Percentiles rank a stretch among this genome's conserved stretches.
Conservation (phyloP, 1,139 yeast species). For the Ogataea hybrid region DNA sequence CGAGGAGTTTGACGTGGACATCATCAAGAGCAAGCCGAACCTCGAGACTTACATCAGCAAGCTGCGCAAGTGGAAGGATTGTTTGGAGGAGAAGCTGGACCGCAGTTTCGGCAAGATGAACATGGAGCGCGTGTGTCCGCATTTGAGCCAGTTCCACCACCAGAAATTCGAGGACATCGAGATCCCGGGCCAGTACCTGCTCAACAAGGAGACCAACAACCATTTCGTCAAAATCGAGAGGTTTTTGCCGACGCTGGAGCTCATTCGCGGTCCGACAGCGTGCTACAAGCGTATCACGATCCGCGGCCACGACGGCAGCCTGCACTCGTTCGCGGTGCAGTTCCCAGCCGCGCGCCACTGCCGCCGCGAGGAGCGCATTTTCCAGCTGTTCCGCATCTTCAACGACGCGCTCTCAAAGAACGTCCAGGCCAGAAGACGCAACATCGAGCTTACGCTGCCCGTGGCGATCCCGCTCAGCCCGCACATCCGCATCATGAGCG, state of each 20-base stretch:
- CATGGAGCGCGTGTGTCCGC: constrained; percentile 90
- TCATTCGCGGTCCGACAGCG: constrained; percentile 89
- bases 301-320: constrained; percentile 90
- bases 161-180: constrained; percentile 98
- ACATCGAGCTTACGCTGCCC: constrained; percentile 84
- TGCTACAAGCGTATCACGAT: constrained; percentile 88
- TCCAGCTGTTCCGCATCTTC: constrained; percentile 86
- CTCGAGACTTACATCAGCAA: constrained; percentile 82
- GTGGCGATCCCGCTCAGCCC: constrained; percentile 94
- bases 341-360: constrained; percentile 98
- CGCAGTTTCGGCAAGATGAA: constrained; percentile 74
- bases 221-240: constrained; percentile 93
- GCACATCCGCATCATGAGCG: constrained; percentile 88
- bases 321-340: constrained; percentile 93
- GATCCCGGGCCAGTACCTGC: constrained; percentile 92
- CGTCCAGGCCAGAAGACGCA: constrained; percentile 85
- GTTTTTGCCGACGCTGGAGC: constrained; percentile 84
- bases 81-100: constrained; percentile 89
- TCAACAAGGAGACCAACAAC: constrained; percentile 72
- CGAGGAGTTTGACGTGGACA: constrained; percentile 89
- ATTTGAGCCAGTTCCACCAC: constrained; percentile 94
- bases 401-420: constrained; percentile 77
- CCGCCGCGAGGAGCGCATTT: constrained; percentile 92
- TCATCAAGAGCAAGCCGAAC: constrained; percentile 84
- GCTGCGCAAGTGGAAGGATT: constrained; percentile 87